Percentiles rank a stretch among this genome's conserved stretches.
Conservation (phyloP, 495 filamentous ascomycete species). For the Polyplosphaeria fusca region DNA sequence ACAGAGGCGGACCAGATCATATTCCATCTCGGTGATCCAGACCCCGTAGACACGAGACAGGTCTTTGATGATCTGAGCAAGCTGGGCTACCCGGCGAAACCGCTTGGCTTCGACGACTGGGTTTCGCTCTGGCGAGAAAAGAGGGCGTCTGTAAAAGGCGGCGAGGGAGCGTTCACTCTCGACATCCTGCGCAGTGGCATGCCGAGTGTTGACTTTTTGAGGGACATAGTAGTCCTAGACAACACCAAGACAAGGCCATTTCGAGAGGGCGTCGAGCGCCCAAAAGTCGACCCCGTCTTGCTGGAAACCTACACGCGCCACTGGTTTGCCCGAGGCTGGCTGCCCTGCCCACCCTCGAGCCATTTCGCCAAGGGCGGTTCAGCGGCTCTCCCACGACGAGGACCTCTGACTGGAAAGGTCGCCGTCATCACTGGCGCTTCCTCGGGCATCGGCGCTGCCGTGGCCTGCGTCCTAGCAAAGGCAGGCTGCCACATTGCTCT, state of each 20-base stretch:
- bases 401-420: conserved; percentile 52
- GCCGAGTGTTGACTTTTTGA: conserved; percentile 60
- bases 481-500: conserved; percentile 62
- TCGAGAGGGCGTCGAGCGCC: conserved; percentile 54
- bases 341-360: conserved; percentile 52
- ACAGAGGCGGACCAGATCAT: conserved; percentile 50
- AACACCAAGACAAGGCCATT: conserved; percentile 56
- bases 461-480: conserved; percentile 41
- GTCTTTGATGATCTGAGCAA: conserved; percentile 56
- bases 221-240: conserved; percentile 58
- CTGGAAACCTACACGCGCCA: conserved; percentile 65
- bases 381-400: conserved; percentile 42
- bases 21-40: conserved; percentile 66
- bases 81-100: conserved; percentile 62
- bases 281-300: conserved; percentile 57
- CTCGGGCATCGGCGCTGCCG: conserved; percentile 55
- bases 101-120: conserved; percentile 61
- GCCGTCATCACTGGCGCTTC: conserved; percentile 56
- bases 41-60: conserved; percentile 52
- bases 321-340: conserved; percentile 68
- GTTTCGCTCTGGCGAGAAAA: conserved; percentile 59
- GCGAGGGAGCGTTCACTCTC: conserved; percentile 58
- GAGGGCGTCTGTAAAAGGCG: conserved; percentile 54
- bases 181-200: conserved; percentile 50
- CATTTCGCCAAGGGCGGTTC: conserved; percentile 40